phyloP scores from a whole-genome alignment of 164 flowering plant genomes.

The Warburgia ugandensis region DNA sequence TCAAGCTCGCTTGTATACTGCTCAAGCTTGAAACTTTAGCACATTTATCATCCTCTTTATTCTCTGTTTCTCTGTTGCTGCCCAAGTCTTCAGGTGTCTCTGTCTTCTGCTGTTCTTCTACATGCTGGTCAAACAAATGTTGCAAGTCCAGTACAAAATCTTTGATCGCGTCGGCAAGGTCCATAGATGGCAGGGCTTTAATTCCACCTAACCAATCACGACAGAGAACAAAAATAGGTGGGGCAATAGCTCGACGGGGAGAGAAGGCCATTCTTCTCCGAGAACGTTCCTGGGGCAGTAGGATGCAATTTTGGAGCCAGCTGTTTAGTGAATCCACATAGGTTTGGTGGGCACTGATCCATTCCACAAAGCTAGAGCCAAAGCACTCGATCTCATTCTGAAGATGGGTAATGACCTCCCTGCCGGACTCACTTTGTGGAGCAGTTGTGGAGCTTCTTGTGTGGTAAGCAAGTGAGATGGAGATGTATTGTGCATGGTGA shows the following conservation, averaged over 20 bases:
- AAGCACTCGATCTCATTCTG: conserved; percentile 71
- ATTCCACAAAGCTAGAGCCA: conserved; percentile 66
- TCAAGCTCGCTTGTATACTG: conserved; percentile 56
- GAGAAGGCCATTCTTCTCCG: conserved; percentile 51
- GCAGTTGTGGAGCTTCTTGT: conserved; percentile 37
- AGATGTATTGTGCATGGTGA: conserved; percentile 92
- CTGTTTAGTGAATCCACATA: conserved; percentile 76
- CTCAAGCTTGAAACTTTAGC: conserved; percentile 31
- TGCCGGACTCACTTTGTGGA: conserved; percentile 35
- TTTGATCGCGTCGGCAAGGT: conserved; percentile 55
- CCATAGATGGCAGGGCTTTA: conserved; percentile 50
- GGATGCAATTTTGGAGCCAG: conserved; percentile 81
- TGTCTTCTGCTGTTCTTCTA: conserved; percentile 27
- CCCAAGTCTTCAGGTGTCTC: conserved; percentile 17
- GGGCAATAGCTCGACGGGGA: conserved; percentile 71
- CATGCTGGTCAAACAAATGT: conserved; percentile 27
- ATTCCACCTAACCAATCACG: conserved; percentile 52
- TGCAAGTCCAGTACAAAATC: conserved; percentile 41
- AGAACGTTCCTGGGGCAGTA: conserved; percentile 53
- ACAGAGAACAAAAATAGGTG: conserved; percentile 81
- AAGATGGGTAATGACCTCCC: conserved; percentile 44
- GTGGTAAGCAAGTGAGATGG: conserved; percentile 91
- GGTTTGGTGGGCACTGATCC: conserved; percentile 55
- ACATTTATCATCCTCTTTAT: conserved; percentile 24
- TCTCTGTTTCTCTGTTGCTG: conserved; percentile 29